A percentile compares a stretch with the other conserved stretches of the same genome.
Evolutionary conservation across 208 protist genomes (phyloP).

Genomic region (Leishmania tarentolae): DNA sequence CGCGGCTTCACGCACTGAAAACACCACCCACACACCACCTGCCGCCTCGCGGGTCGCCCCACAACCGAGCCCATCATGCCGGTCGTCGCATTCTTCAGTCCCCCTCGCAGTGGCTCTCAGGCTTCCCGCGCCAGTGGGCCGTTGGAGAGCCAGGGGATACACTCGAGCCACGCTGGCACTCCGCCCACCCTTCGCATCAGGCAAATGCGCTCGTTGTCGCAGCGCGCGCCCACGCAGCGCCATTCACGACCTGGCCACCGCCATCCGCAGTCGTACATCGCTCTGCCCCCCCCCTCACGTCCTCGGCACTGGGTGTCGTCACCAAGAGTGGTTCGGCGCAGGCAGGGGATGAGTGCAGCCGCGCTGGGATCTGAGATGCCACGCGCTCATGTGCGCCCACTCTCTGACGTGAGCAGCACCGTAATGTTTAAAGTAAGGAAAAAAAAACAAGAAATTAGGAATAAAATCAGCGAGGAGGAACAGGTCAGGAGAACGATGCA

Average conservation of each 20-base stretch:
- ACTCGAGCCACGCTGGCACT: not conserved
- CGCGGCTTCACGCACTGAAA: not conserved
- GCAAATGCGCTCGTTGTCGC: not conserved
- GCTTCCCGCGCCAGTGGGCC: not conserved
- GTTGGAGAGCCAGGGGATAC: not conserved
- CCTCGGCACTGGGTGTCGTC: not conserved
- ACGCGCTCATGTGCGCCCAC: no score
- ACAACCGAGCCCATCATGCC: not conserved
- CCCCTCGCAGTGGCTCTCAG: not conserved
- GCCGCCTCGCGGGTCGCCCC: not conserved
- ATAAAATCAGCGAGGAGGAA: not conserved
- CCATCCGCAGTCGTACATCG: not conserved
- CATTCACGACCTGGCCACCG: not conserved
- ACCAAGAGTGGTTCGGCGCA: not conserved
- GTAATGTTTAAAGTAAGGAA: not conserved
- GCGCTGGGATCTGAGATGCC: not conserved
- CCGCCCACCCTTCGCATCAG: not conserved
- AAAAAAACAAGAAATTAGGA: not conserved
- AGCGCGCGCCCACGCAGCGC: not conserved
- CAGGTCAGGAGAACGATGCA: not conserved
- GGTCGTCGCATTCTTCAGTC: not conserved
- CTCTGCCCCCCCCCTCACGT: not conserved
- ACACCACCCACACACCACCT: not conserved
- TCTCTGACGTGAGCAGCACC: no score
- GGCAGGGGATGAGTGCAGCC: not conserved